Evolutionary conservation across 2,329 filamentous ascomycete species (phyloP), one percentile per base, ranked within the genome.

Genomic region (Cordyceps cateniannulata): DNA sequence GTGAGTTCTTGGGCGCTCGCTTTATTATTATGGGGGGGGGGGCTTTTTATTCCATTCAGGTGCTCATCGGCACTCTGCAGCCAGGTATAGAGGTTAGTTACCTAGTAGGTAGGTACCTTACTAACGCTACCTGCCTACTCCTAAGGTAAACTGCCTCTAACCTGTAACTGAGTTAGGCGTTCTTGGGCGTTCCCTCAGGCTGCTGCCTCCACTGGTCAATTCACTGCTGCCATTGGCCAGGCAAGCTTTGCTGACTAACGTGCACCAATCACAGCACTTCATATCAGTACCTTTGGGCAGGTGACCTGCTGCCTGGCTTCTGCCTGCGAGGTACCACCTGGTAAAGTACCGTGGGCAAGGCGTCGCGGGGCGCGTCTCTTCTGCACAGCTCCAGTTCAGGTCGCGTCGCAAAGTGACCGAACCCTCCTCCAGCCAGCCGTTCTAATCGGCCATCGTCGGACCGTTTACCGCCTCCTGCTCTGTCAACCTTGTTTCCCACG

Each of bases 171-270:
- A 20, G 20, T 29, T 18, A 14, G 14, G 7, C 16, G 54, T 49
- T 49, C 54, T 38, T 57, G 27, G 24, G 29, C 8, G 44, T 22
- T 44, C 27, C 24, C 45, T 49, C 16, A 40, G 54, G 44, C 44
- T 18, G 18, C 24, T 20, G 40, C 38, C n/a, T 25, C 40, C n/a
- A 12, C 27, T 20, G 27, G 25, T 25, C 27, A 20, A 50, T 38
- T 71, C 73, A 71, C 68, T 73, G 71, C 72, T 71, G 73, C 71
- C 32, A 35, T 38, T 73, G 70, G 70, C 70, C 68, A 68, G 6
- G 51, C 40, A 3, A 18, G 6, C 40, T 14, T 18, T 59, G 67
- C 65, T 70, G 66, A 70, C 67, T 66, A 68, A 68, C 56, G 5
- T 9, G 5, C 12, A 38, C 72, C 71, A 74, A 74, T 74, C 59